Evolutionary conservation across 306 rosid genomes (phyloP).

Genomic region (Heteromeles arbutifolia): DNA sequence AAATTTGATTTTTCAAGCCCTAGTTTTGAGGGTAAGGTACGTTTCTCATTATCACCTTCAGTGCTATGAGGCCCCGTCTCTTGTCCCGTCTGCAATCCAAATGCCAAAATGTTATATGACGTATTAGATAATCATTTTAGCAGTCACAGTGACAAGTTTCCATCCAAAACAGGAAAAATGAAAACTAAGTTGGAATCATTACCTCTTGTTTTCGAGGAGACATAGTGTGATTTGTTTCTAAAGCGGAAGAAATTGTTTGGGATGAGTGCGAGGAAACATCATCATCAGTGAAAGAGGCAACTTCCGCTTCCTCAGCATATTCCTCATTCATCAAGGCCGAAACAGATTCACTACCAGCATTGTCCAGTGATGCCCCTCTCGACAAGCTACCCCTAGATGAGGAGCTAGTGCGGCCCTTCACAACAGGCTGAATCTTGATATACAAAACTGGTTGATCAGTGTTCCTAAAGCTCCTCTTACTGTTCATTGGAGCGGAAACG

Average conservation of each 20-base stretch:
- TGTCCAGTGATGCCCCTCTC: constrained; percentile 40
- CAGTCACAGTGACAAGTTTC: constrained; percentile 6
- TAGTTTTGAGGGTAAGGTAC: constrained; percentile 29
- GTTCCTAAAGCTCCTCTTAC: constrained; percentile 78
- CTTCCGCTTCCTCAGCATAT: constrained; percentile 70
- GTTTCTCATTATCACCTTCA: constrained; percentile 34
- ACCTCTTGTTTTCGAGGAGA: constrained; percentile 59
- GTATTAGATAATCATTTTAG: background rate
- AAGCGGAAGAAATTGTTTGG: constrained; percentile 33
- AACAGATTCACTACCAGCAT: constrained; percentile 50
- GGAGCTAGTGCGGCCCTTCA: constrained; percentile 38
- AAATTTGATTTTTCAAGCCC: constrained; percentile 32
- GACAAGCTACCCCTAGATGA: constrained; percentile 42
- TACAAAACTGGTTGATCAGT: constrained; percentile 65
- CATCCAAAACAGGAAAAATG: background rate
- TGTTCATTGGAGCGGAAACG: constrained; percentile 52
- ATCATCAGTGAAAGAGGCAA: constrained; percentile 71
- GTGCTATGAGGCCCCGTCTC: constrained; percentile 21
- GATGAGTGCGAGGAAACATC: constrained; percentile 94
- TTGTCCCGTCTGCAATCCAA: constrained; percentile 50
- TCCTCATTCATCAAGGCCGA: constrained; percentile 63
- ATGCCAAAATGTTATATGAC: background rate
- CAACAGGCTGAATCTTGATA: constrained; percentile 60
- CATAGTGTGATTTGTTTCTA: constrained; percentile 29
- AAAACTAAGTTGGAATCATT: constrained; percentile 1